Conservation (phyloP, 176 grass and related monocot species). For the Aegilops bicornis region DNA sequence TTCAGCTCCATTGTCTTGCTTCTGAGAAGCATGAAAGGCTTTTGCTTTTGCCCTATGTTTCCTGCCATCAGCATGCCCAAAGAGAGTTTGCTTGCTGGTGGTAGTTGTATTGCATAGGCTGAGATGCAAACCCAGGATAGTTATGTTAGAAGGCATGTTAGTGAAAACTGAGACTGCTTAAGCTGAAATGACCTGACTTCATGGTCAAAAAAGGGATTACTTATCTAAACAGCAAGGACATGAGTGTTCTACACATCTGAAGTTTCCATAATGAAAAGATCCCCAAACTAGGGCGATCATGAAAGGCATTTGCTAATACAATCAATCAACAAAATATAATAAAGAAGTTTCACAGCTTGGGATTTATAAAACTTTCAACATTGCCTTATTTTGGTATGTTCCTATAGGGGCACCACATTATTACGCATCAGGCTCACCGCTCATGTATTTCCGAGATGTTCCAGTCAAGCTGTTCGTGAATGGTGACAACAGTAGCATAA, state of each 20-base stretch:
- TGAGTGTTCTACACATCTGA: not conserved
- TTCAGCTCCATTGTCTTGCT: constrained; percentile 47
- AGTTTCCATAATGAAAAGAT: not conserved
- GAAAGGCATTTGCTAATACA: not conserved
- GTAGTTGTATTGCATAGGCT: constrained; percentile 92
- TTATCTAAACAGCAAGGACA: not conserved
- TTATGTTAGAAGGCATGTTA: not conserved
- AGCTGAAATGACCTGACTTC: not conserved
- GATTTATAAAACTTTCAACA: not conserved
- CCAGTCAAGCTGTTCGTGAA: constrained; percentile 1
- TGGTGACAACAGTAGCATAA: not conserved
- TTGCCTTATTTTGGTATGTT: not conserved
- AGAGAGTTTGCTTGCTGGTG: constrained; percentile 88
- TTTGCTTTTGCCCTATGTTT: constrained; percentile 96
- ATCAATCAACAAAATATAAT: not conserved
- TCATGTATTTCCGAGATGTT: not conserved
- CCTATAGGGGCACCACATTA: not conserved
- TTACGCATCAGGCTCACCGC: not conserved
- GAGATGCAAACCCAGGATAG: constrained; percentile 27
- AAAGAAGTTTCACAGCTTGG: not conserved
- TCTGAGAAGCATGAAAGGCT: constrained; percentile 81
- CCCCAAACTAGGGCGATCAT: not conserved
- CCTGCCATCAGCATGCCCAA: constrained; percentile 86
- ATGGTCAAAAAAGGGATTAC: not conserved
- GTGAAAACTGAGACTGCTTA: not conserved